Conservation (phyloP, 179 eudicot genomes). For the Corrigiola litoralis region DNA sequence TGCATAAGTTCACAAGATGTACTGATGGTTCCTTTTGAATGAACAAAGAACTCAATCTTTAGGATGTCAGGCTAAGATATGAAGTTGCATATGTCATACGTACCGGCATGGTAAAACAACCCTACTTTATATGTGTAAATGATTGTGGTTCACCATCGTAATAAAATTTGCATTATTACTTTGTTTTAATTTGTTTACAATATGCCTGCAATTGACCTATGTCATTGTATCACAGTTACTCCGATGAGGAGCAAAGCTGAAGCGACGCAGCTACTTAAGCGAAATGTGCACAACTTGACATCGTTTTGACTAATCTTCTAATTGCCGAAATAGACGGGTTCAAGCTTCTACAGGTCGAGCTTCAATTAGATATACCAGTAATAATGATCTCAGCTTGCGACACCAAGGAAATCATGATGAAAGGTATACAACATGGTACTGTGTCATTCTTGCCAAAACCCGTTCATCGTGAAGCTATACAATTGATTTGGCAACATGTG, state of each 20-base stretch:
- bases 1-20: no score
- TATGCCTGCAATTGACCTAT: no score
- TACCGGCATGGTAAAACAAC: no score
- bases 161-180: not conserved
- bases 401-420: not conserved
- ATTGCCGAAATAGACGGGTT: slow-evolving; percentile 26
- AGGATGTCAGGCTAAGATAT: no score
- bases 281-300: slow-evolving; percentile 20
- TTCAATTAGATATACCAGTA: slow-evolving; percentile 25
- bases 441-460: slow-evolving; percentile 25
- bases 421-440: slow-evolving; percentile 25
- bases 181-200: not conserved
- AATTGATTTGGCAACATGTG: slow-evolving; percentile 34
- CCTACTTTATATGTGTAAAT: no score
- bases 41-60: no score
- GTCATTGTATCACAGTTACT: slow-evolving; percentile 23
- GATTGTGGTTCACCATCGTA: not conserved
- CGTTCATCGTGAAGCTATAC: slow-evolving; percentile 5
- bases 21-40: no score
- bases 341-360: slow-evolving; percentile 14
- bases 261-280: slow-evolving; percentile 17
- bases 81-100: no score
- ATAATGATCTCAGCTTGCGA: slow-evolving; percentile 23
- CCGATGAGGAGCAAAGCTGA: slow-evolving; percentile 14
- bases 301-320: slow-evolving; percentile 23